These are phyloP conservation scores for Physcomitrellopsis africana DNA, from an alignment of 225 moss, liverwort and hornwort genomes.

Conservation along the genomic window DNA sequence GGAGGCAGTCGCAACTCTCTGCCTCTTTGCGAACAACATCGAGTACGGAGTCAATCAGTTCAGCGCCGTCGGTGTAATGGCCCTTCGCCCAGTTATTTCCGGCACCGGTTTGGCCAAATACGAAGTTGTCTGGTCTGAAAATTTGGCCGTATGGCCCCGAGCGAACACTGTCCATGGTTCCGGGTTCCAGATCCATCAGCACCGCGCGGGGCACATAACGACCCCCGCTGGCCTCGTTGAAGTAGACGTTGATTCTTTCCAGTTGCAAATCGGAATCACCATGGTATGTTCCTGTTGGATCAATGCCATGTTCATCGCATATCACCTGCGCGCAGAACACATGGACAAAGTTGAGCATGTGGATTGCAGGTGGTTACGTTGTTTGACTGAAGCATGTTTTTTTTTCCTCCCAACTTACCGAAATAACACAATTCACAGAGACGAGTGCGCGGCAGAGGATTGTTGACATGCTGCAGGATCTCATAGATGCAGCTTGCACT, in stretches of 20 bases:
- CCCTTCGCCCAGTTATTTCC: constrained; percentile 64
- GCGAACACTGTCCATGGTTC: constrained; percentile 67
- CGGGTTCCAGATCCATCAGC: constrained; percentile 62
- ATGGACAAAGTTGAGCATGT: not conserved
- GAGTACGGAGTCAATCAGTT: constrained; percentile 60
- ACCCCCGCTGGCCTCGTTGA: constrained; percentile 61
- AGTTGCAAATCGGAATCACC: constrained; percentile 59
- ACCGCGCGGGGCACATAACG: constrained; percentile 60
- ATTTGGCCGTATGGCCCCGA: constrained; percentile 63
- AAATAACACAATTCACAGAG: not conserved
- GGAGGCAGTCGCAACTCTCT: constrained; percentile 65
- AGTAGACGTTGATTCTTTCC: constrained; percentile 63
- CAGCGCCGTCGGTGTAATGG: constrained; percentile 64
- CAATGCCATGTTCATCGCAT: constrained; percentile 62
- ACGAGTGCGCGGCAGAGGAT: not conserved
- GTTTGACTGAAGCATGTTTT: not conserved
- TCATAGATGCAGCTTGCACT: too few species aligned
- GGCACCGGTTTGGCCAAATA: constrained; percentile 56
- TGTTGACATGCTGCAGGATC: too few species aligned
- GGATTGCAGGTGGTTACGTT: not conserved
- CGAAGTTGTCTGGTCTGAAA: constrained; percentile 56
- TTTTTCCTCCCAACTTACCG: not conserved
- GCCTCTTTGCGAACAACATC: constrained; percentile 63
- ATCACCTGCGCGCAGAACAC: constrained; percentile 32
- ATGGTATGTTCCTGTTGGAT: constrained; percentile 60